These are phyloP conservation scores for Trypethelium eluteriae DNA, from an alignment of 495 filamentous ascomycete genomes.

Conservation along the genomic window DNA sequence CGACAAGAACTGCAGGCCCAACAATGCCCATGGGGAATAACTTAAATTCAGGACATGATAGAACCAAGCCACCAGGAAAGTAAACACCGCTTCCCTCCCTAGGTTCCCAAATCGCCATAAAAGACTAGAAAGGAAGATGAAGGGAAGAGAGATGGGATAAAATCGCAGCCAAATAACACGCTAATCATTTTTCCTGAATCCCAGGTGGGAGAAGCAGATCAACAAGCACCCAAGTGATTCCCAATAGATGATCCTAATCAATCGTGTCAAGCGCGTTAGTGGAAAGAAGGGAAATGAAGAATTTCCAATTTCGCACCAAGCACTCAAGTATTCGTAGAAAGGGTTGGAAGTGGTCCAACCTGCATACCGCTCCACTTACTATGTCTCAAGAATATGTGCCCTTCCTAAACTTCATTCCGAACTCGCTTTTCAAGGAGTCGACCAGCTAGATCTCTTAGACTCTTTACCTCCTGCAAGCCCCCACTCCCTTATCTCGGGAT, in stretches of 20 bases:
- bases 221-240: not conserved
- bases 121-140: not conserved
- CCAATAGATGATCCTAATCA: too few relatives aligned
- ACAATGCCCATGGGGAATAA: not conserved
- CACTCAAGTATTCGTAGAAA: not conserved
- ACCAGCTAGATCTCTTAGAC: not conserved
- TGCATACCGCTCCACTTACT: not conserved
- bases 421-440: not conserved
- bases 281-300: not conserved
- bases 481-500: constrained; percentile 3
- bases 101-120: not conserved
- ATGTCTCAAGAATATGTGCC: not conserved
- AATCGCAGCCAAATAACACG: not conserved
- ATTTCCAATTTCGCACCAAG: not conserved
- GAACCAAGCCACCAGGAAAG: not conserved
- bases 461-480: not conserved
- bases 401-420: not conserved
- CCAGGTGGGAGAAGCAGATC: not conserved
- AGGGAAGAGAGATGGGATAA: too few relatives aligned
- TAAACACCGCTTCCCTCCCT: not conserved
- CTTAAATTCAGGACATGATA: not conserved
- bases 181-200: not conserved
- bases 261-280: too few relatives aligned
- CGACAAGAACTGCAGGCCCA: not conserved
- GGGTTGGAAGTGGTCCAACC: not conserved